Percentiles rank a stretch among this genome's conserved stretches.
These are phyloP conservation scores for Talaromyces sp. DNA, from an alignment of 2,329 filamentous ascomycete species.

Conservation along the genomic window DNA sequence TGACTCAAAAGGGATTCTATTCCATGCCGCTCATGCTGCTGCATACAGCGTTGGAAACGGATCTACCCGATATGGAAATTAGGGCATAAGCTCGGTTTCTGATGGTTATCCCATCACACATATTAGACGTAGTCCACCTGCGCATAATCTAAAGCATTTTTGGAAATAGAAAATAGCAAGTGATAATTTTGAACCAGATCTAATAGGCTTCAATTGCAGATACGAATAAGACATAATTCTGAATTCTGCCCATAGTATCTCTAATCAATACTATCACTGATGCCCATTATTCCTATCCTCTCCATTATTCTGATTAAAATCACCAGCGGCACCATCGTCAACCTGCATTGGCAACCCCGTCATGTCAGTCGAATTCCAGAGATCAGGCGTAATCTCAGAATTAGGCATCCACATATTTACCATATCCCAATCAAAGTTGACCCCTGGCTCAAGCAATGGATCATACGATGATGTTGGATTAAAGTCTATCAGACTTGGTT, in stretches of 20 bases:
- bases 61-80: not conserved
- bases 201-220: no score
- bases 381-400: not conserved
- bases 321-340: not conserved
- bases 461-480: not conserved
- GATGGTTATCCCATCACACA: not conserved
- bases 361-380: not conserved
- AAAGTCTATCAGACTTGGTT: conserved; percentile 6
- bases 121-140: not conserved
- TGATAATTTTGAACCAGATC: no score
- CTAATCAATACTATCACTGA: not conserved
- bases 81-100: not conserved
- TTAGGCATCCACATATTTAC: not conserved
- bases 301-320: not conserved
- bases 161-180: no score
- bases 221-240: no score
- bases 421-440: not conserved
- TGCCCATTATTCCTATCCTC: not conserved
- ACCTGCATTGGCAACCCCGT: not conserved
- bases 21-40: no score
- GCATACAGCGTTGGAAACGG: not conserved
- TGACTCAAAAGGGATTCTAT: no score
- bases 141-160: no score
- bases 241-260: not conserved
- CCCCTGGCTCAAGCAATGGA: not conserved